These are phyloP conservation scores for Tolypocladium capitatum DNA, from an alignment of 2,329 filamentous ascomycete genomes.

Conservation along the genomic window DNA sequence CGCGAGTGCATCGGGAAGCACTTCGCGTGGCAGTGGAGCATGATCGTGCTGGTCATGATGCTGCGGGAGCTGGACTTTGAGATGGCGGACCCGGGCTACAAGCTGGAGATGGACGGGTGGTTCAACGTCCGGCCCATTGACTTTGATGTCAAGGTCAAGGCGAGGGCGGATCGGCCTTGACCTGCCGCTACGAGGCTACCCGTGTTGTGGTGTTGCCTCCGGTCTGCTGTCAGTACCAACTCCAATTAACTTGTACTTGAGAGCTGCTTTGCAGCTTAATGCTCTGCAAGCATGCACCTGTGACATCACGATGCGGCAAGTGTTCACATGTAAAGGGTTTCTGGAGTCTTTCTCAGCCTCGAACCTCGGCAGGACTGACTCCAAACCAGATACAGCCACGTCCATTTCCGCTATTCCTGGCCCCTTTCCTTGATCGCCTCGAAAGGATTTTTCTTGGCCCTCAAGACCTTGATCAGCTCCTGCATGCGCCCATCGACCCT, in stretches of 20 bases:
- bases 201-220: not conserved
- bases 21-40: constrained; percentile 33
- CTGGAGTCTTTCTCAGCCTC: too few species aligned
- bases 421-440: constrained; percentile 5
- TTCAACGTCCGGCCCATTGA: constrained; percentile 37
- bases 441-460: constrained; percentile 10
- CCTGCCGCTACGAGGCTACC: not conserved
- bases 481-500: constrained; percentile 12
- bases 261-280: not conserved
- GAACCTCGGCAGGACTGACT: too few species aligned
- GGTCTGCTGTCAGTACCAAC: not conserved
- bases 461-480: constrained; percentile 8
- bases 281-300: too few species aligned
- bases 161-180: constrained; percentile 11
- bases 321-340: too few species aligned
- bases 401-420: not conserved
- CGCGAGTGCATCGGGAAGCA: constrained; percentile 37
- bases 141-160: constrained; percentile 29
- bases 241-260: not conserved
- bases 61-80: constrained; percentile 33
- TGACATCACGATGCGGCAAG: too few species aligned
- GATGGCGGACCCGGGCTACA: constrained; percentile 24
- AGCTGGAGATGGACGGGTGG: constrained; percentile 34
- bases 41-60: constrained; percentile 28
- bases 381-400: too few species aligned